Evolutionary conservation across 768 basidiomycete species (phyloP).

Genomic region (Russula sp.): DNA sequence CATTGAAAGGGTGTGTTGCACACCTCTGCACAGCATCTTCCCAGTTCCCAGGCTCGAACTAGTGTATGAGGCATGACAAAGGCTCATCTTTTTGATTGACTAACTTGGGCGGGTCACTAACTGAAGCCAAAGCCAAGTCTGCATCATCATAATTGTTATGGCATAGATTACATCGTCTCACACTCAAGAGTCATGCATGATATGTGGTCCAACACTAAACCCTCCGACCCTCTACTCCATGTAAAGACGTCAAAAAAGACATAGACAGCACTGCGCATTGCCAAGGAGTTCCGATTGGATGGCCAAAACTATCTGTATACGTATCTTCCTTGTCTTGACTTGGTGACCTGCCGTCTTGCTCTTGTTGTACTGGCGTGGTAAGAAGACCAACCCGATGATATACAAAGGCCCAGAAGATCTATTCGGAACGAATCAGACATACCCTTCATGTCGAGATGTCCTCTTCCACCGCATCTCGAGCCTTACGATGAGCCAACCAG

Average conservation of each 20-base stretch:
- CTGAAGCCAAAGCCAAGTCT: background rate
- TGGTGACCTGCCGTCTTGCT: slow-evolving; percentile 2
- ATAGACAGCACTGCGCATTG: background rate
- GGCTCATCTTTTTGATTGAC: too few species aligned
- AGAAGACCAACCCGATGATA: background rate
- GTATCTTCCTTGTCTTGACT: slow-evolving; percentile 1
- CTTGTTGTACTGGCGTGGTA: slow-evolving; percentile 15
- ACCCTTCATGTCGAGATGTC: too few species aligned
- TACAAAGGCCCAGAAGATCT: slow-evolving; percentile 16
- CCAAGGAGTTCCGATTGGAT: background rate
- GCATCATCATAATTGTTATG: background rate
- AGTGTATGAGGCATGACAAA: too few species aligned
- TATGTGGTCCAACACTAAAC: too few species aligned
- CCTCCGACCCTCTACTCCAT: background rate
- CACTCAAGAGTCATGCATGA: too few species aligned
- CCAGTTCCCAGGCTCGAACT: too few species aligned
- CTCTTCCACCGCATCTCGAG: background rate
- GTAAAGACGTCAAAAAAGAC: background rate
- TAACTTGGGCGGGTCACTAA: too few species aligned
- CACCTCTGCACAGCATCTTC: too few species aligned
- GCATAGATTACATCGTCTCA: background rate
- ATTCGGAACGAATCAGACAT: background rate
- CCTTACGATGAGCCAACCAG: slow-evolving; percentile 18
- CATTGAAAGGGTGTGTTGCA: too few species aligned
- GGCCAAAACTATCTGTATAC: background rate